Percentiles rank a stretch among this genome's conserved stretches.
Evolutionary conservation across 352 stramenopile species (phyloP).

Genomic region (Phytophthora boehmeriae): DNA sequence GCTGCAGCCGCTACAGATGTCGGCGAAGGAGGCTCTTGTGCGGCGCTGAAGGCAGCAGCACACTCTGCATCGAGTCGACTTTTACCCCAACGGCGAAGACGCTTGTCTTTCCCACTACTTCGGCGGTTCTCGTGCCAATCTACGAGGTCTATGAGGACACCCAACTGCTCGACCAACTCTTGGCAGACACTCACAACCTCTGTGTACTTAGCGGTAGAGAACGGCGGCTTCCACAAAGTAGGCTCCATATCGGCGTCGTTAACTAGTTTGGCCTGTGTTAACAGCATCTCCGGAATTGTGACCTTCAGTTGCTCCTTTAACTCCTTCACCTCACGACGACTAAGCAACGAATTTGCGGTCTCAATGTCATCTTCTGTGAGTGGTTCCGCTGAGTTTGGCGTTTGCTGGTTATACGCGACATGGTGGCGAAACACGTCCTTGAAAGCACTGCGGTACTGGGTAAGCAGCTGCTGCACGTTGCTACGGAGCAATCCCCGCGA

Average conservation of each 20-base stretch:
- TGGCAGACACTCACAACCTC: conserved; percentile 51
- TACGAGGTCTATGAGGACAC: conserved; percentile 68
- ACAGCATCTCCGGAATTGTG: conserved; percentile 42
- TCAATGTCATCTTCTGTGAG: conserved; percentile 37
- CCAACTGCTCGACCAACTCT: conserved; percentile 54
- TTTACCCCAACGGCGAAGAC: conserved; percentile 28
- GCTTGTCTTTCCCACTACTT: conserved; percentile 33
- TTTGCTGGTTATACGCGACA: conserved; percentile 42
- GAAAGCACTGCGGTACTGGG: conserved; percentile 50
- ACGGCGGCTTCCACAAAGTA: conserved; percentile 59
- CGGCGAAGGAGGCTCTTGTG: conserved; percentile 32
- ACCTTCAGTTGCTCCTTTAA: conserved; percentile 50
- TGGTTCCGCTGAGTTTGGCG: not conserved
- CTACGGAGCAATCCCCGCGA: conserved; percentile 56
- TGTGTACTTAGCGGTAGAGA: conserved; percentile 64
- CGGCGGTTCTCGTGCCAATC: conserved; percentile 61
- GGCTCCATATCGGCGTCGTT: conserved; percentile 57
- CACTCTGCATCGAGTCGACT: conserved; percentile 44
- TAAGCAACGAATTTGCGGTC: conserved; percentile 36
- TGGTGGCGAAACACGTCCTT: conserved; percentile 65
- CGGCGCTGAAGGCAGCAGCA: conserved; percentile 35
- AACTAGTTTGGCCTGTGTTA: conserved; percentile 53
- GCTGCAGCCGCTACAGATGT: conserved; percentile 20
- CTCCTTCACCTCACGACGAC: conserved; percentile 35
- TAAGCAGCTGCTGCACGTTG: conserved; percentile 65